phyloP scores from a whole-genome alignment of 2,329 filamentous ascomycete genomes.

The Seiridium unicorne region DNA sequence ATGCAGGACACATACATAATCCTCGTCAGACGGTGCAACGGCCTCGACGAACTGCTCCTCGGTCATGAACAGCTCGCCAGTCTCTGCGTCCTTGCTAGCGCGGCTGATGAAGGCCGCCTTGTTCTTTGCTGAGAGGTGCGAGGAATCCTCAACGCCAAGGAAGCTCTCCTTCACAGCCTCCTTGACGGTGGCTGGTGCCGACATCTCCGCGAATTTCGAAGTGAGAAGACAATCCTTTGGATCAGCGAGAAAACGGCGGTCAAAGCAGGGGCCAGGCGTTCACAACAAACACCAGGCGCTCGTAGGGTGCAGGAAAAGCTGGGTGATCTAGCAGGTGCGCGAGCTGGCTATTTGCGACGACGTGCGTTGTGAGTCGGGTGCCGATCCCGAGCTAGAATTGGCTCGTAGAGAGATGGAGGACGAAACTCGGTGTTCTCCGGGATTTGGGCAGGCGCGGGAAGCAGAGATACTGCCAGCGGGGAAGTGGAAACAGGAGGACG shows the following conservation, averaged over 20 bases:
- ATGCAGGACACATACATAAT: slow-evolving; percentile 70
- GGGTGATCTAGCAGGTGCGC: no score
- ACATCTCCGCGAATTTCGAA: slow-evolving; percentile 28
- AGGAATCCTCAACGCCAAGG: slow-evolving; percentile 58
- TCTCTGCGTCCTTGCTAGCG: slow-evolving; percentile 71
- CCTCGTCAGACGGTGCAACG: slow-evolving; percentile 80
- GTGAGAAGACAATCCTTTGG: background rate
- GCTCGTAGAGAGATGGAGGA: background rate
- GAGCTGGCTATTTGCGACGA: background rate
- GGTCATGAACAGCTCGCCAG: slow-evolving; percentile 77
- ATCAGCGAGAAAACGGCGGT: background rate
- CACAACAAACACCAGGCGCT: no score
- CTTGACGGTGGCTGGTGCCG: slow-evolving; percentile 51
- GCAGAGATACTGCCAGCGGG: background rate
- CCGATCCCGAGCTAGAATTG: slow-evolving; percentile 2
- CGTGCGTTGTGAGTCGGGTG: background rate
- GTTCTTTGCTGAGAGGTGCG: slow-evolving; percentile 70
- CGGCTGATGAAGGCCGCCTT: slow-evolving; percentile 74
- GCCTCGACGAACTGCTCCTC: slow-evolving; percentile 88
- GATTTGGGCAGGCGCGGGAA: background rate
- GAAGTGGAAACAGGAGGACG: slow-evolving; percentile 6
- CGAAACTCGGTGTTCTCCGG: background rate
- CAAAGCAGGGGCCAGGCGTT: background rate
- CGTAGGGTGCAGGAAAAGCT: no score
- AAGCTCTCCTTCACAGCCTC: slow-evolving; percentile 79